Evolutionary conservation across 164 flowering plant species (phyloP), one percentile per base, ranked within the genome.

Genomic region (Warburgia ugandensis): DNA sequence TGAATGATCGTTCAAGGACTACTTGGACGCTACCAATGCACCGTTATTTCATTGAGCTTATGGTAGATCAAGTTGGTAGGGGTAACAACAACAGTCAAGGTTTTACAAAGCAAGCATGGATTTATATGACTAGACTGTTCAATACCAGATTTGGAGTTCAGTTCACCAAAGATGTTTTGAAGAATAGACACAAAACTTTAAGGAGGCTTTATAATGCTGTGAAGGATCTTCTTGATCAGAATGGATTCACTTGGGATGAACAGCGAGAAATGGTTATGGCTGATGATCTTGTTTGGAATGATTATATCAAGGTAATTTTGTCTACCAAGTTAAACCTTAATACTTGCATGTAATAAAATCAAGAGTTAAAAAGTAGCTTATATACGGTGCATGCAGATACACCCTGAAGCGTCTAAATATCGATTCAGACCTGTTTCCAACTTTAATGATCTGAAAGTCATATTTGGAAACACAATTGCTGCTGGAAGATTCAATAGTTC

Each of bases 341-440:
- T n/a, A n/a, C n/a, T n/a, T n/a, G n/a, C n/a, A n/a, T n/a, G n/a
- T n/a, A n/a, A n/a, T n/a, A n/a, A n/a, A n/a, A n/a, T n/a, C n/a
- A n/a, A n/a, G n/a, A n/a, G n/a, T n/a, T n/a, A n/a, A n/a, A n/a
- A n/a, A n/a, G n/a, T 30, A 20, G 23, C 25, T 25, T 14, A 41
- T 27, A 25, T 42, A 25, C 12, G 7, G 7, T 55, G 26, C 32
- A n/a, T 55, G 47, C 62, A 58, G 62, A 55, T 20, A 23, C 62
- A 50, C 40, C 62, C 62, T 41, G 62, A 50, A 58, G 48, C 62
- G 12, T 47, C 30, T n/a, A 41, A 45, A 5, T 50, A 49, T 17
- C 49, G 54, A 33, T 29, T 42, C 45, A 58, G 42, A 50, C 23
- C 48, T 9, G 23, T 49, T 11, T 44, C 55, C 3, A 40, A 49